phyloP scores from a whole-genome alignment of 208 protist genomes.

The Trichomonas tenax region DNA sequence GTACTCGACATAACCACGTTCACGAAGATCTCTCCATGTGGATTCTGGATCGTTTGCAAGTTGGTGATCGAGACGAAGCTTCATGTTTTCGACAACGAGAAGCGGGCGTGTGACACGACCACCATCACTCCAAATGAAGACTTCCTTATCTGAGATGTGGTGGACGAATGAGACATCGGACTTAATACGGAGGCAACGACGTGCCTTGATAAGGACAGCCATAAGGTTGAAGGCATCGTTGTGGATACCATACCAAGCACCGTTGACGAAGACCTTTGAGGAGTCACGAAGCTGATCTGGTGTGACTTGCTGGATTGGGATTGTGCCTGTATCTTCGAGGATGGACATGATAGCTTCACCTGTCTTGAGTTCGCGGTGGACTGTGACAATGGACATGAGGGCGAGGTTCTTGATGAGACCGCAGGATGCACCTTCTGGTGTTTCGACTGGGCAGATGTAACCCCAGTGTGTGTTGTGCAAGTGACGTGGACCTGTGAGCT shows the following conservation, averaged over 20 bases:
- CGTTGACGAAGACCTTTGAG: conserved; percentile 72
- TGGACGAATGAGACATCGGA: conserved; percentile 45
- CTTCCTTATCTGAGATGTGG: conserved; percentile 47
- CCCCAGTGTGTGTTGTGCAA: conserved; percentile 90
- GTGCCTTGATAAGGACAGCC: conserved; percentile 40
- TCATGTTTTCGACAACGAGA: conserved; percentile 54
- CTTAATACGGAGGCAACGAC: conserved; percentile 42
- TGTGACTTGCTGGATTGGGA: conserved; percentile 40
- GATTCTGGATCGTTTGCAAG: conserved; percentile 37
- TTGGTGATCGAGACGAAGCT: conserved; percentile 34
- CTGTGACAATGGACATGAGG: conserved; percentile 61
- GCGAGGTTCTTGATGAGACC: conserved; percentile 87
- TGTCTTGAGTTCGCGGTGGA: conserved; percentile 23
- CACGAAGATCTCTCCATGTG: conserved; percentile 64
- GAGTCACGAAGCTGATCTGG: conserved; percentile 32
- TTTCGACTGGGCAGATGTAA: conserved; percentile 75
- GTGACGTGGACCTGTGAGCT: conserved; percentile 71
- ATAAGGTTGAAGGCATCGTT: conserved; percentile 52
- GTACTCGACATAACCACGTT: conserved; percentile 66
- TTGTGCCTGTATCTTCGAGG: conserved; percentile 52
- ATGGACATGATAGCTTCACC: conserved; percentile 58
- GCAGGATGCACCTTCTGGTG: conserved; percentile 65
- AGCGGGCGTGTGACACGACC: conserved; percentile 46
- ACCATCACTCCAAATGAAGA: conserved; percentile 57
- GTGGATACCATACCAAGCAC: conserved; percentile 68